Conservation (phyloP, 2,329 filamentous ascomycete species). For the Nemania serpens region DNA sequence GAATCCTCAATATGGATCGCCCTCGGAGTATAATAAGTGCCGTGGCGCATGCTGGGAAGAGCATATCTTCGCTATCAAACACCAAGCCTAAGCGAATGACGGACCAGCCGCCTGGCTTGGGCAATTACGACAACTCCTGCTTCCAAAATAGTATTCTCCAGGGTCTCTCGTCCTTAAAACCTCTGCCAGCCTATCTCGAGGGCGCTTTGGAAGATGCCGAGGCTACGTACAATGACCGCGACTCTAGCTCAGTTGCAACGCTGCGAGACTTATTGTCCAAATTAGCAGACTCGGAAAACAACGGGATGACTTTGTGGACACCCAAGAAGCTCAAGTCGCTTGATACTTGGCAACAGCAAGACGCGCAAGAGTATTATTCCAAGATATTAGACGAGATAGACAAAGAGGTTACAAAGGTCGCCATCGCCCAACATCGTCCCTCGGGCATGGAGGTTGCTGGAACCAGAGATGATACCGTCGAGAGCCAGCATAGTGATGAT, state of each 20-base stretch:
- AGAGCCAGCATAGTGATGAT: slow-evolving; percentile 59
- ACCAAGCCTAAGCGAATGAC: slow-evolving; percentile 48
- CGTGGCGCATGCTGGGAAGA: slow-evolving; percentile 62
- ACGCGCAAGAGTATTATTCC: slow-evolving; percentile 96
- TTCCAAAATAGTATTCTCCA: slow-evolving; percentile 97
- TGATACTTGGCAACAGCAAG: slow-evolving; percentile 95
- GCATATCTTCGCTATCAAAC: slow-evolving; percentile 58
- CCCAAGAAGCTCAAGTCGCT: slow-evolving; percentile 83
- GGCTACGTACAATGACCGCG: slow-evolving; percentile 32
- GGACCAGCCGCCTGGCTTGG: slow-evolving; percentile 68
- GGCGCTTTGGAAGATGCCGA: slow-evolving; percentile 43
- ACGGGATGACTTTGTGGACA: slow-evolving; percentile 81
- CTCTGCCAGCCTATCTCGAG: slow-evolving; percentile 69
- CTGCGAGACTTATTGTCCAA: slow-evolving; percentile 70
- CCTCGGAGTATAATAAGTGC: slow-evolving; percentile 58
- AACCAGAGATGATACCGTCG: slow-evolving; percentile 48
- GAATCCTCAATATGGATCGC: slow-evolving; percentile 64
- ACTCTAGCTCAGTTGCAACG: slow-evolving; percentile 49
- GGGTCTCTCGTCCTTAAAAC: slow-evolving; percentile 74
- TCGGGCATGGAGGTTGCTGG: slow-evolving; percentile 48
- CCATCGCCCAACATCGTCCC: slow-evolving; percentile 39
- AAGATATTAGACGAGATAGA: slow-evolving; percentile 86
- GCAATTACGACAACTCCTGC: slow-evolving; percentile 94
- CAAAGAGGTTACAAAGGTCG: slow-evolving; percentile 67
- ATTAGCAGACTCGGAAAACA: slow-evolving; percentile 71